These are phyloP conservation scores for Persicaria tinctoria DNA, from an alignment of 148 eudicot genomes.

Conservation along the genomic window DNA sequence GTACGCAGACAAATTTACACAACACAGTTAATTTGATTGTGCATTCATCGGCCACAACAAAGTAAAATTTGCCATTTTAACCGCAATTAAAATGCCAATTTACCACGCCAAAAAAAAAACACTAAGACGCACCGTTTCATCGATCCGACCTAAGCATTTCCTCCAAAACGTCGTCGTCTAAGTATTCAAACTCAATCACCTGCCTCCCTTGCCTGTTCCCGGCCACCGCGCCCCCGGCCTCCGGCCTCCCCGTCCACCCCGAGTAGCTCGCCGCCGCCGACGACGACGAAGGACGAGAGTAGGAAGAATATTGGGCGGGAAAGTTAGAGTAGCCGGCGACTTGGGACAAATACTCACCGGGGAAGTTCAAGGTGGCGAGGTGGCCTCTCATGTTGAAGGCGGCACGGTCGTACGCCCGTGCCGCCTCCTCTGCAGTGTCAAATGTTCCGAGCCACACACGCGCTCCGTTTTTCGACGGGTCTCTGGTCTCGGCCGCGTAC, in stretches of 20 bases:
- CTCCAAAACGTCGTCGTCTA: slow-evolving; percentile 11
- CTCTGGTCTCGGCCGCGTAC: slow-evolving; percentile 4
- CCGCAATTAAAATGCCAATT: neutral
- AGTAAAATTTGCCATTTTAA: neutral
- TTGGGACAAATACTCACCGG: slow-evolving; percentile 4
- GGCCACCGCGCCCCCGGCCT: neutral
- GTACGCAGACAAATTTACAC: too few relatives aligned
- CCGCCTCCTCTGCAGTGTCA: slow-evolving; percentile 7
- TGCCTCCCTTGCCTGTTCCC: slow-evolving; percentile 7
- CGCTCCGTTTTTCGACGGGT: slow-evolving; percentile 1
- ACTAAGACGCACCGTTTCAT: neutral
- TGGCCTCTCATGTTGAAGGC: slow-evolving; percentile 10
- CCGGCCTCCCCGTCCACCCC: neutral
- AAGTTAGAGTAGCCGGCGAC: neutral
- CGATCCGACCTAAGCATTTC: slow-evolving; percentile 8
- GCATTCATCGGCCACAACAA: neutral
- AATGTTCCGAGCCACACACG: slow-evolving; percentile 9
- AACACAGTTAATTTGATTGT: neutral
- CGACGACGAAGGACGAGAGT: neutral
- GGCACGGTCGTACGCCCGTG: slow-evolving; percentile 9
- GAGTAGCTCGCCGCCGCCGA: neutral
- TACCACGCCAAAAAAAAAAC: neutral
- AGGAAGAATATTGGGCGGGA: neutral
- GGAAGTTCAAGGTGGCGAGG: slow-evolving; percentile 7
- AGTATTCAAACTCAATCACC: slow-evolving; percentile 10